Conservation (phyloP, 2,329 filamentous ascomycete species). For the Aspergillus novofumigatus region DNA sequence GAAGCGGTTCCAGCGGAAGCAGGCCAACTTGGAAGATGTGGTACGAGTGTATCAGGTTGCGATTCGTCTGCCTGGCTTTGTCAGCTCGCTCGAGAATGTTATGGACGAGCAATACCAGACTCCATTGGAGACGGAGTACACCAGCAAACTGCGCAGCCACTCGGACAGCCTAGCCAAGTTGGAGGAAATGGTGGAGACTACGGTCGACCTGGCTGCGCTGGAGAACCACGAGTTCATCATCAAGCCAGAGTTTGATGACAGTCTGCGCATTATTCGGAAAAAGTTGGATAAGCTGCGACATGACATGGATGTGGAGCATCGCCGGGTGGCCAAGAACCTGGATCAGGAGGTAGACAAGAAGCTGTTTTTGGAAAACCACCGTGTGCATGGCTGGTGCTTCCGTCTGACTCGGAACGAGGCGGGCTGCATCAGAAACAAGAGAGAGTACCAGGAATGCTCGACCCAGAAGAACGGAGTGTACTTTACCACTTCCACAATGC, state of each 20-base stretch:
- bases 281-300: conserved; percentile 80
- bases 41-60: conserved; percentile 92
- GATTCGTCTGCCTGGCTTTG: conserved; percentile 84
- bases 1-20: conserved; percentile 89
- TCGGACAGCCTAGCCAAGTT: conserved; percentile 77
- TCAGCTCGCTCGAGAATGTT: conserved; percentile 81
- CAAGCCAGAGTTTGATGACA: conserved; percentile 95
- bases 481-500: conserved; percentile 83
- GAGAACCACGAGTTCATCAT: conserved; percentile 98
- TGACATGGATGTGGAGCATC: conserved; percentile 81
- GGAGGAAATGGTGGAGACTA: conserved; percentile 98
- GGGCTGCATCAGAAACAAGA: conserved; percentile 87
- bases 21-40: conserved; percentile 91
- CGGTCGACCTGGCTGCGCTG: conserved; percentile 88
- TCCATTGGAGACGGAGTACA: conserved; percentile 82
- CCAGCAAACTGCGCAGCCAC: conserved; percentile 71
- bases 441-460: conserved; percentile 85
- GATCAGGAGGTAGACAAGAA: conserved; percentile 96
- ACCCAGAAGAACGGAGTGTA: conserved; percentile 99
- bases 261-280: conserved; percentile 79
- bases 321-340: conserved; percentile 71
- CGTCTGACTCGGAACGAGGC: conserved; percentile 86
- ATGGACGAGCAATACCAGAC: conserved; percentile 94
- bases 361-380: conserved; percentile 94
- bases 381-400: conserved; percentile 95